phyloP scores from a whole-genome alignment of 2,329 filamentous ascomycete genomes.

The Calonectria pseudoturangicola region DNA sequence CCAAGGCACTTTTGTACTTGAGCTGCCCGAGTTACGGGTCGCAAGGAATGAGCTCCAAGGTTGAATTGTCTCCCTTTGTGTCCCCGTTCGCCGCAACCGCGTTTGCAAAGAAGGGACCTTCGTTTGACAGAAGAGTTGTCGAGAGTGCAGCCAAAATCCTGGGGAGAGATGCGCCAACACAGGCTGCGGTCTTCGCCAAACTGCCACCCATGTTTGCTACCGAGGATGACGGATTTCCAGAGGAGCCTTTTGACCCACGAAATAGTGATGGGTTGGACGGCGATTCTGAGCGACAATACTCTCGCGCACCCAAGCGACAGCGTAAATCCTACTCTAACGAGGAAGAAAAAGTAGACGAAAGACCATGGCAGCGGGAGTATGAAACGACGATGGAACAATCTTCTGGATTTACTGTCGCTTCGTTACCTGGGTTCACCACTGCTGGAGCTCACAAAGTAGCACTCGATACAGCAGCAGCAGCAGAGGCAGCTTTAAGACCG shows the following conservation, averaged over 20 bases:
- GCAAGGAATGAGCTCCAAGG: conserved; percentile 73
- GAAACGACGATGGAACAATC: conserved; percentile 78
- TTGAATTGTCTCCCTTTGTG: conserved; percentile 84
- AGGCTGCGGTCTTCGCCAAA: conserved; percentile 71
- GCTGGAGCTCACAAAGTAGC: conserved; percentile 72
- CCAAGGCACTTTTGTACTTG: conserved; percentile 89
- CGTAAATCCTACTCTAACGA: conserved; percentile 48
- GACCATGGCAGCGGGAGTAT: conserved; percentile 67
- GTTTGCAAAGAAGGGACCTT: conserved; percentile 79
- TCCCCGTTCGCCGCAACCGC: conserved; percentile 63
- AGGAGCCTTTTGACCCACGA: conserved; percentile 72
- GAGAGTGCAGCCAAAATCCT: conserved; percentile 83
- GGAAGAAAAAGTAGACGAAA: conserved; percentile 50
- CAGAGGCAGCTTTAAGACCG: conserved; percentile 45
- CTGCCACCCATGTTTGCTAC: conserved; percentile 72
- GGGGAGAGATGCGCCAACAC: conserved; percentile 74
- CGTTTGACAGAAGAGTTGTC: conserved; percentile 77
- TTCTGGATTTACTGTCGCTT: conserved; percentile 75
- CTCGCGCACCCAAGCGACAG: conserved; percentile 56
- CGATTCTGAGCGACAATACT: conserved; percentile 43
- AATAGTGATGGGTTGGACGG: conserved; percentile 48
- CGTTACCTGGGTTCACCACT: conserved; percentile 77
- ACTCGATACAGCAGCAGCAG: conserved; percentile 54
- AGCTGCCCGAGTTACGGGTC: conserved; percentile 85
- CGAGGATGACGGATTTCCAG: conserved; percentile 82